Percentiles rank a stretch among this genome's conserved stretches.
These are phyloP conservation scores for Scolecobasidium constrictum DNA, from an alignment of 2,329 filamentous ascomycete genomes.

Conservation along the genomic window DNA sequence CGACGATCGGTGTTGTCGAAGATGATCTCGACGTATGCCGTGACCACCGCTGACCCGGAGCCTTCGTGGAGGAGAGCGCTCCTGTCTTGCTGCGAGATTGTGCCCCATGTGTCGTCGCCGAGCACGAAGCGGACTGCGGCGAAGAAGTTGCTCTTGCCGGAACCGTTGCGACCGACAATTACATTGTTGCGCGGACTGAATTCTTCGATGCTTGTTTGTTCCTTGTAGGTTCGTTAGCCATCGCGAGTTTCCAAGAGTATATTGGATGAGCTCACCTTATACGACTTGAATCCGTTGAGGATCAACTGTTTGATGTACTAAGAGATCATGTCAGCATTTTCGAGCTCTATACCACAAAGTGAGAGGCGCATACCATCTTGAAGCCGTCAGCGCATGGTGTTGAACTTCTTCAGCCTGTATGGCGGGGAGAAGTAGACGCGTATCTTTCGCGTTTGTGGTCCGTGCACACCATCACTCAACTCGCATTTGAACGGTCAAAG, in stretches of 20 bases:
- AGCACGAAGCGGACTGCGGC: slow-evolving; percentile 97
- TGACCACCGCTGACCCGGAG: slow-evolving; percentile 95
- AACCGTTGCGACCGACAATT: slow-evolving; percentile 97
- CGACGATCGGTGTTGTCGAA: slow-evolving; percentile 97
- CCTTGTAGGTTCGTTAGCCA: no score
- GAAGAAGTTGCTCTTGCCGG: slow-evolving; percentile 99
- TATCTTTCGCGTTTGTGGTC: no score
- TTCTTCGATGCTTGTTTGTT: slow-evolving; percentile 96
- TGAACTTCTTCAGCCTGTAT: no score
- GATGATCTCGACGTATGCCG: slow-evolving; percentile 97
- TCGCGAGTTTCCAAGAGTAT: slow-evolving; percentile 26
- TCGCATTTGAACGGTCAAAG: no score
- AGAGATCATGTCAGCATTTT: no score
- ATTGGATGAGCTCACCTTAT: no score
- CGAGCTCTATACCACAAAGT: no score
- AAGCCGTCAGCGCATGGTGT: background rate
- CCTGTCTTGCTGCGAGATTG: slow-evolving; percentile 82
- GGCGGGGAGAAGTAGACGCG: no score
- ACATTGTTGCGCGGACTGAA: slow-evolving; percentile 98
- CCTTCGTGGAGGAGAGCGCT: slow-evolving; percentile 89
- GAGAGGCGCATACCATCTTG: no score
- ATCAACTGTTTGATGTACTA: slow-evolving; percentile 99
- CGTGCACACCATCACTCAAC: no score
- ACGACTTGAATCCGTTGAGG: slow-evolving; percentile 99
- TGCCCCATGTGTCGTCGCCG: slow-evolving; percentile 82